A percentile compares a stretch with the other conserved stretches of the same genome.
phyloP scores from a whole-genome alignment of 2,329 filamentous ascomycete genomes.

The Pezicula radicicola region DNA sequence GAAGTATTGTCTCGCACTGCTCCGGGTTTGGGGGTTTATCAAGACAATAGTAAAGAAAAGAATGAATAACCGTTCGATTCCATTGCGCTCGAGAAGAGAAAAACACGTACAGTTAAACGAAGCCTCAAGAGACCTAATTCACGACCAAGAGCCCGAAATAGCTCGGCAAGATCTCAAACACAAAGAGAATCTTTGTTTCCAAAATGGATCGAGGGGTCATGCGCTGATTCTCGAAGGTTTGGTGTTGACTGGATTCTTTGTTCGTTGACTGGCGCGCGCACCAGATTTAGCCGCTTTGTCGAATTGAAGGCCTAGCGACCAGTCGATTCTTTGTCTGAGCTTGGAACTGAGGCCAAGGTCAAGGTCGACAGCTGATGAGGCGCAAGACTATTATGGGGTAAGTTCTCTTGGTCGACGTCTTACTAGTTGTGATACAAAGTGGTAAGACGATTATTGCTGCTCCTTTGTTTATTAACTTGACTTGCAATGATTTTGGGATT shows the following conservation, averaged over 20 bases:
- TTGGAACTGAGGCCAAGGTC: slow-evolving; percentile 7
- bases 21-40: neutral
- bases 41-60: slow-evolving; percentile 1
- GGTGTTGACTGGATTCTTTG: slow-evolving; percentile 24
- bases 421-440: neutral
- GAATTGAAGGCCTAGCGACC: slow-evolving; percentile 18
- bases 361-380: neutral
- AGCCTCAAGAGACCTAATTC: slow-evolving; percentile 4
- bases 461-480: slow-evolving; percentile 11
- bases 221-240: slow-evolving; percentile 9
- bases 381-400: neutral
- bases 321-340: slow-evolving; percentile 18
- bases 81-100: neutral
- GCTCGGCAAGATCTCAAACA: slow-evolving; percentile 16
- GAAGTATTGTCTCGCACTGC: slow-evolving; percentile 1
- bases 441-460: neutral
- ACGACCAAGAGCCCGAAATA: slow-evolving; percentile 11
- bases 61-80: neutral
- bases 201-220: slow-evolving; percentile 10
- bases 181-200: slow-evolving; percentile 20
- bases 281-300: slow-evolving; percentile 25
- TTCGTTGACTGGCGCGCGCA: slow-evolving; percentile 15
- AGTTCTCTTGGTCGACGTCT: neutral
- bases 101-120: slow-evolving; percentile 20
- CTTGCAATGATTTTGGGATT: slow-evolving; percentile 16